Evolutionary conservation across 495 filamentous ascomycete species (phyloP).

Genomic region (Aspergillus conjunctus): DNA sequence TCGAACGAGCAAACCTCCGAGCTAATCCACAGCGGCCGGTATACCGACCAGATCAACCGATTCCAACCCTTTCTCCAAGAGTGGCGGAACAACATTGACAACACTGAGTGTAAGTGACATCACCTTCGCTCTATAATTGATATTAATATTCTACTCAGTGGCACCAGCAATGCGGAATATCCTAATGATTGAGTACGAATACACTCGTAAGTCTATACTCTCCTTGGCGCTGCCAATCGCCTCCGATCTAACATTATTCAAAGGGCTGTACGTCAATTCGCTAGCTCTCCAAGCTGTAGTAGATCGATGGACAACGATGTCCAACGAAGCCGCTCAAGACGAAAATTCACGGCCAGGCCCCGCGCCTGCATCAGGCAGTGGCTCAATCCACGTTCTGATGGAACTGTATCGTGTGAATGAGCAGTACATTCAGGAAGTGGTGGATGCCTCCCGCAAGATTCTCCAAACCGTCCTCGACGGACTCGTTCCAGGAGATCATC

Average conservation of each 20-base stretch:
- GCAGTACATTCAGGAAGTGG: slow-evolving; percentile 83
- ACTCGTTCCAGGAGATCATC: slow-evolving; percentile 76
- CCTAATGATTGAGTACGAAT: slow-evolving; percentile 86
- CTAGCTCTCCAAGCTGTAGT: slow-evolving; percentile 92
- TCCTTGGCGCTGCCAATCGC: not conserved
- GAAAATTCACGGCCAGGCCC: slow-evolving; percentile 44
- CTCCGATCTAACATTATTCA: slow-evolving; percentile 18
- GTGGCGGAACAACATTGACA: slow-evolving; percentile 76
- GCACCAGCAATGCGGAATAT: slow-evolving; percentile 79
- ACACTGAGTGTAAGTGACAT: slow-evolving; percentile 49
- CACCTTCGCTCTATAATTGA: not conserved
- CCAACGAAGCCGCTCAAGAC: slow-evolving; percentile 54
- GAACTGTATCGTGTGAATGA: slow-evolving; percentile 61
- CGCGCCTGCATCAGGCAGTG: slow-evolving; percentile 37
- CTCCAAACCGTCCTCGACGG: slow-evolving; percentile 80
- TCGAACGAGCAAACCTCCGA: slow-evolving; percentile 81
- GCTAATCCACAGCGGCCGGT: slow-evolving; percentile 81
- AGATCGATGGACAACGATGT: slow-evolving; percentile 81
- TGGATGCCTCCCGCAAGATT: slow-evolving; percentile 82
- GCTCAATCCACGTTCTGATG: slow-evolving; percentile 55
- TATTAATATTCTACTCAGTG: slow-evolving; percentile 43
- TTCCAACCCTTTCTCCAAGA: slow-evolving; percentile 74
- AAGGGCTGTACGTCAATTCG: slow-evolving; percentile 82
- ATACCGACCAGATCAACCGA: slow-evolving; percentile 74
- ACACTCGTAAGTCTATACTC: slow-evolving; percentile 59